phyloP scores from a whole-genome alignment of 202 grass and related monocot species.

The Schoenoplectus tabernaemontani region DNA sequence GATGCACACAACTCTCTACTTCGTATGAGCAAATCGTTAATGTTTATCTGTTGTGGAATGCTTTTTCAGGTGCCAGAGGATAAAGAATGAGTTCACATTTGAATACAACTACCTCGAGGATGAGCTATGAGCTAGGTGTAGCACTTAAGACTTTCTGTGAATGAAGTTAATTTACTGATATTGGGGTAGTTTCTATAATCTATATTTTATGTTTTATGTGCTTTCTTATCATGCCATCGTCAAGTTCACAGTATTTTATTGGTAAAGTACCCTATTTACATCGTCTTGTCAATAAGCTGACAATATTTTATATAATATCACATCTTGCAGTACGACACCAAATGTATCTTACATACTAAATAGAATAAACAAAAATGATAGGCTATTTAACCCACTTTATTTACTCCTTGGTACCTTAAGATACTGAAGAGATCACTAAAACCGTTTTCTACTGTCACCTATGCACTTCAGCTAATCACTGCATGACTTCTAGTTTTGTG shows the following conservation, averaged over 20 bases:
- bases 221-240: background rate
- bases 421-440: background rate
- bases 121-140: slow-evolving; percentile 35
- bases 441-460: background rate
- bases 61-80: slow-evolving; percentile 87
- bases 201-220: background rate
- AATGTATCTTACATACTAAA: background rate
- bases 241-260: background rate
- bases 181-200: background rate
- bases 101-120: slow-evolving; percentile 96
- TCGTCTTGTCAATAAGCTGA: background rate
- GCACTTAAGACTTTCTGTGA: background rate
- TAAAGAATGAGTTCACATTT: slow-evolving; percentile 92
- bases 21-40: background rate
- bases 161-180: slow-evolving; percentile 13
- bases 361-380: background rate
- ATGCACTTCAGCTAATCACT: background rate
- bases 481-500: background rate
- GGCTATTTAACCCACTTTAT: background rate
- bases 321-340: background rate
- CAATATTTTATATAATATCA: background rate
- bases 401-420: background rate
- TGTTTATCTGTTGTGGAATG: background rate
- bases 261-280: background rate
- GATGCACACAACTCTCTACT: background rate